Base-by-base conservation (phyloP, 257 asterid genomes). In the Solanum commersonii region DNA sequence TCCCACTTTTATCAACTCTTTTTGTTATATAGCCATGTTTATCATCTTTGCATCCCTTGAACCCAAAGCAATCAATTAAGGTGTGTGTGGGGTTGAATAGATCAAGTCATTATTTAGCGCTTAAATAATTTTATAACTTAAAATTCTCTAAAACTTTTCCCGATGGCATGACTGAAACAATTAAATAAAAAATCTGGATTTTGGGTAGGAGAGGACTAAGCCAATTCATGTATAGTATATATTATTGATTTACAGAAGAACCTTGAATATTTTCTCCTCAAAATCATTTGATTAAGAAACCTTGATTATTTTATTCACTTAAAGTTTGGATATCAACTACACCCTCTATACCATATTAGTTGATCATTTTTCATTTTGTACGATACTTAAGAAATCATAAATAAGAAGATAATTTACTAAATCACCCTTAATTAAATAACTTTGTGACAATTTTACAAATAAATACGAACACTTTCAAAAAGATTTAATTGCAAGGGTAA, bases 1-100 rank as follows among this genome's bases (percentile, higher is more conserved):
- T 78, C 88, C 88, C 86, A 84, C 60, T 49, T 40, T 59, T 73
- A 87, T 77, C 82, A 74, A 29, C 91, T 87, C 77, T 85, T 90
- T 87, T 87, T 38, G 60, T 84, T 37, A 23, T 63, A 63, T 70
- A n/a, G 42, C 7, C 87, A 77, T 84, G 86, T 73, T 89, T 88
- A 89, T 89, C 93, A 27, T 37, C 78, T 83, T 31, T 77, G 22
- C 89, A 12, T 56, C 49, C 56, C 78, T 87, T 65, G n/a, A 82
- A 86, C 68, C 25, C 1, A 44, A 87, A 77, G 72, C 73, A 56
- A 78, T 84, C 85, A 29, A 73, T 73, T 20, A 73, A 60, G 13
- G 13, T 23, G 18, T 63, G 65, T 27, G 29, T 14, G 82, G 63
- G 85, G 87, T 56, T 89, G 90, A 88, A 71, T 84, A 33, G 72